A percentile compares a stretch with the other conserved stretches of the same genome.
phyloP scores from a whole-genome alignment of 257 asterid species.

The Solanum okadae region DNA sequence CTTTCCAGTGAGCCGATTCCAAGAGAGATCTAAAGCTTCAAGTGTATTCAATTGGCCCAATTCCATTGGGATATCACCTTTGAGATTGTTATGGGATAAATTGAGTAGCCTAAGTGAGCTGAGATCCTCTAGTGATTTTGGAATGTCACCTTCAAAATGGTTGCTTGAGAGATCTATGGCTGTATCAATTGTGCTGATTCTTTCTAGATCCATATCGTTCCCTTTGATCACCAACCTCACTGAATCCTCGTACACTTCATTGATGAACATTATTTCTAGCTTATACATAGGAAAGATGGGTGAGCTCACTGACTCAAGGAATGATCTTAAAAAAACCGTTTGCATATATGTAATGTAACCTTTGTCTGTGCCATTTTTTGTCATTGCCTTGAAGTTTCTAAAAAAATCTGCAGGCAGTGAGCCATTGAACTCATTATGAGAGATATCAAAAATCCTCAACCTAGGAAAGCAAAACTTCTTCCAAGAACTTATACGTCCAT shows the following conservation, averaged over 20 bases:
- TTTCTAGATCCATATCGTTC: rapidly evolving
- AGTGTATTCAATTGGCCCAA: not conserved
- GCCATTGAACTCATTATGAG: too few species aligned
- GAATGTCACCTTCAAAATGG: not conserved
- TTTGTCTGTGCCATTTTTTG: too few species aligned
- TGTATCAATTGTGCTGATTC: not conserved
- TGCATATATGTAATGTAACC: too few species aligned
- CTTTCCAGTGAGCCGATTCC: not conserved
- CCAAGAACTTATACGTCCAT: too few species aligned
- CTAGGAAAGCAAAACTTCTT: too few species aligned
- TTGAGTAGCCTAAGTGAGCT: not conserved
- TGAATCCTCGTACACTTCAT: not conserved
- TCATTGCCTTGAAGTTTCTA: too few species aligned
- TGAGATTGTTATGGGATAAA: not conserved
- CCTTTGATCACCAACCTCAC: not conserved
- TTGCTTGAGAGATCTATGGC: too few species aligned
- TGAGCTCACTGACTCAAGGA: too few species aligned
- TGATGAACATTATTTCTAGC: rapidly evolving
- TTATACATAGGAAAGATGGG: too few species aligned
- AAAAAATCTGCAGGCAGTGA: too few species aligned
- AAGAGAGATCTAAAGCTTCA: not conserved
- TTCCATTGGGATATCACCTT: not conserved
- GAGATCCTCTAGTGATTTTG: not conserved
- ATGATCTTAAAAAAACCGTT: too few species aligned
- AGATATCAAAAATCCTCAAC: too few species aligned